These are phyloP conservation scores for Aspergillus puulaauensis DNA, from an alignment of 2,329 filamentous ascomycete genomes.

Conservation along the genomic window DNA sequence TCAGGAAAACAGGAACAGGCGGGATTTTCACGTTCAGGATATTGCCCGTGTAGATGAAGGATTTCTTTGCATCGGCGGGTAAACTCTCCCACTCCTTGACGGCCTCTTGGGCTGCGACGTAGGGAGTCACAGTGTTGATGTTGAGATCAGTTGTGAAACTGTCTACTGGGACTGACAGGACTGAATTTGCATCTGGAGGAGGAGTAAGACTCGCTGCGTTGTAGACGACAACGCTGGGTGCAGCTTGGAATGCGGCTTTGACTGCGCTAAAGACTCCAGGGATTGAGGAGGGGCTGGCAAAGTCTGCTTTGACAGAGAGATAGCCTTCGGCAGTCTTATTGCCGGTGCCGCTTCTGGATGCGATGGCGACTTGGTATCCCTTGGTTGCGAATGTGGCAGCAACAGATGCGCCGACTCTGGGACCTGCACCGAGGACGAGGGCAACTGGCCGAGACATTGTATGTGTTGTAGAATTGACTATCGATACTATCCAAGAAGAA, in stretches of 20 bases:
- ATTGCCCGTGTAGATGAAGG: conserved; percentile 8
- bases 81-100: not conserved
- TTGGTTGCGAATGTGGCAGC: not conserved
- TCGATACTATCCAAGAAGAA: too few relatives aligned
- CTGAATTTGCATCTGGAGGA: not conserved
- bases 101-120: conserved; percentile 1
- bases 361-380: not conserved
- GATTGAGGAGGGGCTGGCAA: not conserved
- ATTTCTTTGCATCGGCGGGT: not conserved
- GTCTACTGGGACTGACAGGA: not conserved
- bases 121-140: conserved; percentile 1
- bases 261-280: not conserved
- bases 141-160: not conserved
- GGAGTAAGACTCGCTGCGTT: not conserved
- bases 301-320: not conserved
- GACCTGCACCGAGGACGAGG: not conserved
- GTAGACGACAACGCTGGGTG: not conserved
- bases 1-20: not conserved
- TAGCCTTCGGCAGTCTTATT: not conserved
- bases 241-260: not conserved
- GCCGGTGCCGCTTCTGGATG: not conserved
- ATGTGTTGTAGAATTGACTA: not conserved
- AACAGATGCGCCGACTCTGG: not conserved
- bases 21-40: not conserved
- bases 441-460: not conserved